Base-by-base conservation (phyloP, 306 rosid species). In the Vicia villosa region DNA sequence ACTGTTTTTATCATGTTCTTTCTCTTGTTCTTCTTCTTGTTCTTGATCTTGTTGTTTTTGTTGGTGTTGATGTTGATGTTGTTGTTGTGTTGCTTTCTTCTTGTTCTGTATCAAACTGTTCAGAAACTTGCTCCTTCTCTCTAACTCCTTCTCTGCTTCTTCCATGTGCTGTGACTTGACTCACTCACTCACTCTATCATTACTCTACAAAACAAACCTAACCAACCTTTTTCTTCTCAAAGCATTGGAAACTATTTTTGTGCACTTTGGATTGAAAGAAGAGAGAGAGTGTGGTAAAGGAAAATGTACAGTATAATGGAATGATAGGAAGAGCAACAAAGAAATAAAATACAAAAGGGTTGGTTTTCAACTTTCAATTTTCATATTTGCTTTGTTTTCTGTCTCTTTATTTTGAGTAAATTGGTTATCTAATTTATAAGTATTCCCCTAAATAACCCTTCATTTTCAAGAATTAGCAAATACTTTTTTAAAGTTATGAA, bases 71-170 rank as follows among this genome's bases (percentile, higher is more conserved):
- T 30, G 34, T 30, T 32, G 38, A 0, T 34, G 38, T 8, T 34
- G 38, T 34, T n/a, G 51, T 50, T 85, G 81, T 46, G 20, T 75
- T 16, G 86, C 75, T 70, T 89, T 89, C 91, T 92, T 92, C 88
- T 89, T 92, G 86, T 82, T 89, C 82, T 80, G 79, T 69, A 92
- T 92, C 72, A 92, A 78, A 34, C 94, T 83, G 66, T 60, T 79
- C 0, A 92, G 85, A 66, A 92, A 92, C 91, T 82, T 92, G 82
- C 91, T 89, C 21, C 95, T 75, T 74, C 95, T 85, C 89, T 92
- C 96, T 51, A 92, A 75, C 86, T 92, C 96, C 76, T 83, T 77
- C 72, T 84, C 96, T 46, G 92, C 96, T 80, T 82, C 90, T 22
- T 91, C 91, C 97, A 91, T 88, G 58, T 54, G 60, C 6, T 72